Percentiles rank a stretch among this genome's conserved stretches.
phyloP scores from a whole-genome alignment of 371 early-diverging fungal species.

The Paramicrosporidium saccamoebae region DNA sequence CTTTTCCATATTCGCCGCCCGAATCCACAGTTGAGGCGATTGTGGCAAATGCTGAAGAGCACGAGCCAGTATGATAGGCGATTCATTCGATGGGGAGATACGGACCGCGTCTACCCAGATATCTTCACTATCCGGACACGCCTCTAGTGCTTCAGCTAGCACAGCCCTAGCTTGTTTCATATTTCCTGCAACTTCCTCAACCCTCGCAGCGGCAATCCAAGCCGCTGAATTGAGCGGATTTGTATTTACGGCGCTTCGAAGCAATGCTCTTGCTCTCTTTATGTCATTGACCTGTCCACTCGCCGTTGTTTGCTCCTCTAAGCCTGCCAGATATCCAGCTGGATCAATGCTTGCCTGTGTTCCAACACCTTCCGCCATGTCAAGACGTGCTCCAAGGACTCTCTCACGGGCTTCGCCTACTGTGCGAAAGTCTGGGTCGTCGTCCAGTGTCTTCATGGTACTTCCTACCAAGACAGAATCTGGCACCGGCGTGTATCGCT shows the following conservation, averaged over 20 bases:
- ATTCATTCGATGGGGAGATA: constrained; percentile 36
- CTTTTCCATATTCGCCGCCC: constrained; percentile 52
- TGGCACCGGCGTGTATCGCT: constrained; percentile 41
- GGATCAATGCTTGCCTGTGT: constrained; percentile 55
- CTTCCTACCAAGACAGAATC: constrained; percentile 32
- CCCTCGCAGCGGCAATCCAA: constrained; percentile 87
- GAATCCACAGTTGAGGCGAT: constrained; percentile 68
- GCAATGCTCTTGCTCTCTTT: constrained; percentile 51
- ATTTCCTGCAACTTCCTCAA: constrained; percentile 73
- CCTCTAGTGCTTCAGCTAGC: constrained; percentile 65
- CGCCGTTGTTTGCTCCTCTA: constrained; percentile 38
- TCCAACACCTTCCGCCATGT: constrained; percentile 21
- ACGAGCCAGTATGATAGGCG: constrained; percentile 55
- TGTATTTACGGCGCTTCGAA: constrained; percentile 55
- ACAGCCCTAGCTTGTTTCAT: constrained; percentile 36
- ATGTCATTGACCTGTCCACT: constrained; percentile 86
- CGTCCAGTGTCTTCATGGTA: constrained; percentile 5
- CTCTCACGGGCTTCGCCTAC: constrained; percentile 76
- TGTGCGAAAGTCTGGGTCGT: constrained; percentile 24
- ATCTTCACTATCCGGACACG: constrained; percentile 72
- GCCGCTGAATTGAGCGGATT: constrained; percentile 83
- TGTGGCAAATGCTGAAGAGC: constrained; percentile 63
- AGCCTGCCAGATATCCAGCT: constrained; percentile 68
- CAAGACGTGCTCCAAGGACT: constrained; percentile 50
- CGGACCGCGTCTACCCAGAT: constrained; percentile 85